Evolutionary conservation across 2,329 filamentous ascomycete species (phyloP).

Genomic region (Hymenoscyphus fraxineus): DNA sequence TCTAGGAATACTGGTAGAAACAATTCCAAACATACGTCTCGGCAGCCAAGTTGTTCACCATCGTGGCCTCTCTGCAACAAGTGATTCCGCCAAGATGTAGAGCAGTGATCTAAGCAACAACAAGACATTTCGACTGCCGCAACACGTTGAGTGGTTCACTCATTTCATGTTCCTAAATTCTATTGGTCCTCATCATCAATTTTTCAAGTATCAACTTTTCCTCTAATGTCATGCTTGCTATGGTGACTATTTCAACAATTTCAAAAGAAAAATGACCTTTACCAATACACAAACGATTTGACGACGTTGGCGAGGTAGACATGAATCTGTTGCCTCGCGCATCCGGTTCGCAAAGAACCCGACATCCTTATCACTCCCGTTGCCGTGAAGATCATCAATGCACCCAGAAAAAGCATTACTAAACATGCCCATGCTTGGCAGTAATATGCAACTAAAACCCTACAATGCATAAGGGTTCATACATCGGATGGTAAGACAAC

Average conservation of each 20-base stretch:
- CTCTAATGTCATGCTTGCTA: slow-evolving; percentile 12
- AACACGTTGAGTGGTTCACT: slow-evolving; percentile 19
- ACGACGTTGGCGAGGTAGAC: not conserved
- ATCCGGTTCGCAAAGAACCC: not conserved
- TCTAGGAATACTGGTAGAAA: not conserved
- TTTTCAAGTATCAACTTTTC: slow-evolving; percentile 12
- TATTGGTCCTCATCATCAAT: slow-evolving; percentile 9
- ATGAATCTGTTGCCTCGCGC: not conserved
- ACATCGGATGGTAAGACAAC: slow-evolving; percentile 79
- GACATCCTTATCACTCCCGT: slow-evolving; percentile 1
- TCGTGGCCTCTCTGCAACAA: slow-evolving; percentile 16
- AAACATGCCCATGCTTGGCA: slow-evolving; percentile 7
- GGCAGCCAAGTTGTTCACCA: not conserved
- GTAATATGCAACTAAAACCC: slow-evolving; percentile 1
- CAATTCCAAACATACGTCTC: not conserved
- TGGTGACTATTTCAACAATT: slow-evolving; percentile 20
- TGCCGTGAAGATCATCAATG: slow-evolving; percentile 6
- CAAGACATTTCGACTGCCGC: slow-evolving; percentile 29
- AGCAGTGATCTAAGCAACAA: slow-evolving; percentile 33
- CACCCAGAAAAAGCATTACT: slow-evolving; percentile 3
- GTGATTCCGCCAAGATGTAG: slow-evolving; percentile 30
- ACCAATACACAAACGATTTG: slow-evolving; percentile 5
- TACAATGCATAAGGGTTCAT: slow-evolving; percentile 68
- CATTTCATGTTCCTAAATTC: slow-evolving; percentile 9
- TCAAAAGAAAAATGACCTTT: slow-evolving; percentile 20